These are phyloP conservation scores for Talaromyces stipitatus DNA, from an alignment of 495 filamentous ascomycete genomes.

Conservation along the genomic window DNA sequence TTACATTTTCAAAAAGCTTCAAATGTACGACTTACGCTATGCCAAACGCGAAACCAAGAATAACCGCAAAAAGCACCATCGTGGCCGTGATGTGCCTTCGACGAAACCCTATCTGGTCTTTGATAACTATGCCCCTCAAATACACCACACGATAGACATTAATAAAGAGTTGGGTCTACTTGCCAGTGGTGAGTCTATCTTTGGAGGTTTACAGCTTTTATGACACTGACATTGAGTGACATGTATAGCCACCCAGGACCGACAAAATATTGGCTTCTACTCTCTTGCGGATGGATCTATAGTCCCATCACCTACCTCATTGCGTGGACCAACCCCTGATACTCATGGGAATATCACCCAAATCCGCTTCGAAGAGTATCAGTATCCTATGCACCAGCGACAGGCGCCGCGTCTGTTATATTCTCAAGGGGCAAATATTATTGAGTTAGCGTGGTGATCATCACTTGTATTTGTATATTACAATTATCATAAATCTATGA, in stretches of 20 bases:
- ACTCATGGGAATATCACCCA: conserved; percentile 18
- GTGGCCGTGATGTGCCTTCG: conserved; percentile 17
- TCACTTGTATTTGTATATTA: too few species aligned
- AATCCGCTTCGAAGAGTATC: conserved; percentile 28
- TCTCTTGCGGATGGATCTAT: conserved; percentile 27
- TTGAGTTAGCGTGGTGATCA: conserved; percentile 35
- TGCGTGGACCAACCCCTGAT: too few species aligned
- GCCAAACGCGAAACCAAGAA: conserved; percentile 22
- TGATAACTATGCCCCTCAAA: conserved; percentile 18
- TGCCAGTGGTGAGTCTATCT: conserved; percentile 25
- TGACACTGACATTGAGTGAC: neutral
- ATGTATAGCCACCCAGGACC: conserved; percentile 22
- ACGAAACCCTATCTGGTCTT: conserved; percentile 32
- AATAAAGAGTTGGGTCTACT: conserved; percentile 30
- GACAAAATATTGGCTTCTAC: conserved; percentile 28
- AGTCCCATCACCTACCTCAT: conserved; percentile 23
- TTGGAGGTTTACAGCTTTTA: neutral
- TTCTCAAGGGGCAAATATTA: conserved; percentile 22
- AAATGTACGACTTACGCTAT: conserved; percentile 41
- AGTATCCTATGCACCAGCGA: conserved; percentile 16
- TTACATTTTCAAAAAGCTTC: conserved; percentile 20
- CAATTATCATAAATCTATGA: too few species aligned
- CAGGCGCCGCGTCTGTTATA: conserved; percentile 31
- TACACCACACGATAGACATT: conserved; percentile 28
- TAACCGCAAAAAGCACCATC: conserved; percentile 16